These are phyloP conservation scores for Fusarium floridanum DNA, from an alignment of 2,329 filamentous ascomycete species.

Conservation along the genomic window DNA sequence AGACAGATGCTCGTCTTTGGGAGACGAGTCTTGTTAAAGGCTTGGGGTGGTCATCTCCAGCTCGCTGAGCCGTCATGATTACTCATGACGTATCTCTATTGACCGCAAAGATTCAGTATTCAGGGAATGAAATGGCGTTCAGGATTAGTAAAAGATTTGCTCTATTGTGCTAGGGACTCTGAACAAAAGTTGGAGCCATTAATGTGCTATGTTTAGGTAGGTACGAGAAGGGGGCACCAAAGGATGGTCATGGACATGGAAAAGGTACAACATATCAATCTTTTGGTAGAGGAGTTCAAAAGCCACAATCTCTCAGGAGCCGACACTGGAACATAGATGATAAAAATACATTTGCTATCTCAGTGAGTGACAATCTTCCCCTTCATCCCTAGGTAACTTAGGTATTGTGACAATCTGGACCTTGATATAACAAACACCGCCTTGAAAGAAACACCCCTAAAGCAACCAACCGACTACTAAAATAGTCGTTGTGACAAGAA, in stretches of 20 bases:
- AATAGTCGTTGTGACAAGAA: conserved; percentile 17
- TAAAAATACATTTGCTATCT: conserved; percentile 31
- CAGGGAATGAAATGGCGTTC: background rate
- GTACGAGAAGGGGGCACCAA: background rate
- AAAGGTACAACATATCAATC: conserved; percentile 9
- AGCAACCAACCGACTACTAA: background rate
- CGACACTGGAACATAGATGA: conserved; percentile 17
- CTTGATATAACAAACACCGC: conserved; percentile 1
- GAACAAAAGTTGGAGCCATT: background rate
- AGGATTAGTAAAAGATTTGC: background rate
- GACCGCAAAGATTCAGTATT: background rate
- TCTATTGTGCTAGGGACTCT: background rate
- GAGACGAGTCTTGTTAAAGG: background rate
- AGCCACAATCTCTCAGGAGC: conserved; percentile 20
- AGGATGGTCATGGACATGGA: conserved; percentile 7
- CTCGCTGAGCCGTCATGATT: background rate
- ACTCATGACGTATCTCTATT: background rate
- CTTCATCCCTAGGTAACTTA: conserved; percentile 12
- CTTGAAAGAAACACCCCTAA: background rate
- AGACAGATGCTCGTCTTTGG: background rate
- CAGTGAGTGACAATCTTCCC: conserved; percentile 32
- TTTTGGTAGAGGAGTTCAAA: conserved; percentile 39
- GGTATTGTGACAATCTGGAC: conserved; percentile 28
- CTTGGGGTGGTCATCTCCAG: background rate
- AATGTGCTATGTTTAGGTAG: background rate